Evolutionary conservation across 371 early-diverging fungal species (phyloP).

Genomic region (Mucor mucedo): DNA sequence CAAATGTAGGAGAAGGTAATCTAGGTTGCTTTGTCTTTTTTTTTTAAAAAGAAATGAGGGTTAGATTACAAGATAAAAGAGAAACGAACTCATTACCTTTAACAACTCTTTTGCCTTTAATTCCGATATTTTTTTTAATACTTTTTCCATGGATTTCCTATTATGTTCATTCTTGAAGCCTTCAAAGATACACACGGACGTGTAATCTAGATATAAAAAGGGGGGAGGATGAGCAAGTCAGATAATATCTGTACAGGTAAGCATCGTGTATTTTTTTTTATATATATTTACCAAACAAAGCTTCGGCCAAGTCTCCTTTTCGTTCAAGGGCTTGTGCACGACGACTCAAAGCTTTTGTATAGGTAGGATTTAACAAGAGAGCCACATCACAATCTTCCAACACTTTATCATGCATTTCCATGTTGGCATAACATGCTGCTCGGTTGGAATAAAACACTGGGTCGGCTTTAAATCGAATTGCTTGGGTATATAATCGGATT

Average conservation of each 20-base stretch:
- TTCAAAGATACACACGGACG: conserved; percentile 88
- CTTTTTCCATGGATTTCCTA: conserved; percentile 80
- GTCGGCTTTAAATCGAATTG: conserved; percentile 76
- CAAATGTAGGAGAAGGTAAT: conserved; percentile 89
- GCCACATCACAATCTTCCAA: conserved; percentile 73
- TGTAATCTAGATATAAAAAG: conserved; percentile 66
- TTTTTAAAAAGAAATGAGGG: neutral
- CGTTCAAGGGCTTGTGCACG: conserved; percentile 81
- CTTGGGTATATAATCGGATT: conserved; percentile 85
- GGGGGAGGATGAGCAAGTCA: no score
- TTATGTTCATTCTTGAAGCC: conserved; percentile 85
- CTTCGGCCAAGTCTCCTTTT: conserved; percentile 20
- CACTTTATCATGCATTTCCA: conserved; percentile 71
- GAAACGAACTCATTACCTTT: conserved; percentile 34
- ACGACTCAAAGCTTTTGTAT: conserved; percentile 79
- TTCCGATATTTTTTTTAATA: conserved; percentile 81
- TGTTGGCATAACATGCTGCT: conserved; percentile 94
- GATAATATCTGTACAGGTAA: no score
- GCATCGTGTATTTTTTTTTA: no score
- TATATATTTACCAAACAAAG: conserved; percentile 65
- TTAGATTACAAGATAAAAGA: neutral
- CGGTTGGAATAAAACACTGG: conserved; percentile 95
- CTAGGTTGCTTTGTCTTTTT: conserved; percentile 54
- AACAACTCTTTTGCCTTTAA: conserved; percentile 76
- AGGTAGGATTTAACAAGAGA: conserved; percentile 73